Percentiles rank a stretch among this genome's conserved stretches.
Evolutionary conservation across 2,329 filamentous ascomycete species (phyloP).

Genomic region (Paraphaeosphaeria sporulosa): DNA sequence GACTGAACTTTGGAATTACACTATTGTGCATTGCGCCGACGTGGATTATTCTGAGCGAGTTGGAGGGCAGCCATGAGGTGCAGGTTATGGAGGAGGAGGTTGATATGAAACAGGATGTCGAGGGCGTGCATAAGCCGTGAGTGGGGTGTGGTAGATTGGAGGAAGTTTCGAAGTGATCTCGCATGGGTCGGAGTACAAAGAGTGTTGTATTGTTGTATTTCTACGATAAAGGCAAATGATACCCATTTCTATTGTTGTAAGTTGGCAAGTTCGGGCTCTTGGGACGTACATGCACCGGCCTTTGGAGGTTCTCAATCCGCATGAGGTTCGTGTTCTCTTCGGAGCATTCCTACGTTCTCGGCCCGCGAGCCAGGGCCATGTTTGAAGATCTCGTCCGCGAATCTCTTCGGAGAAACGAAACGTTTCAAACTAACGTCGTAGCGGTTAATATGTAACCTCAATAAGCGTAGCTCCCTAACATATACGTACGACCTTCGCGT

Average conservation of each 20-base stretch:
- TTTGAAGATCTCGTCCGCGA: not conserved
- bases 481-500: not conserved
- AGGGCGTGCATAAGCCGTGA: conserved; percentile 13
- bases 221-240: conserved; percentile 2
- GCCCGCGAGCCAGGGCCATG: not conserved
- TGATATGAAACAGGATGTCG: conserved; percentile 14
- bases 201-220: not conserved
- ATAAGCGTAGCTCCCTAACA: not conserved
- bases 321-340: not conserved
- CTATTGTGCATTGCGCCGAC: conserved; percentile 41
- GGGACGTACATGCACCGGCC: no score
- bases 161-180: not conserved
- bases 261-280: not conserved
- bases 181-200: not conserved
- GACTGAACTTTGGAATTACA: conserved; percentile 46
- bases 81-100: conserved; percentile 28
- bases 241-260: not conserved
- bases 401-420: not conserved
- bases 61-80: conserved; percentile 42
- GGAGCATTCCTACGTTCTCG: not conserved
- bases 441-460: not conserved
- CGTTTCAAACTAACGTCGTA: not conserved
- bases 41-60: conserved; percentile 42
- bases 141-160: not conserved
- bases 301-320: no score